Percentiles rank a stretch among this genome's conserved stretches.
Conservation (phyloP, 306 rosid species). For the Lathyrus tuberosus region DNA sequence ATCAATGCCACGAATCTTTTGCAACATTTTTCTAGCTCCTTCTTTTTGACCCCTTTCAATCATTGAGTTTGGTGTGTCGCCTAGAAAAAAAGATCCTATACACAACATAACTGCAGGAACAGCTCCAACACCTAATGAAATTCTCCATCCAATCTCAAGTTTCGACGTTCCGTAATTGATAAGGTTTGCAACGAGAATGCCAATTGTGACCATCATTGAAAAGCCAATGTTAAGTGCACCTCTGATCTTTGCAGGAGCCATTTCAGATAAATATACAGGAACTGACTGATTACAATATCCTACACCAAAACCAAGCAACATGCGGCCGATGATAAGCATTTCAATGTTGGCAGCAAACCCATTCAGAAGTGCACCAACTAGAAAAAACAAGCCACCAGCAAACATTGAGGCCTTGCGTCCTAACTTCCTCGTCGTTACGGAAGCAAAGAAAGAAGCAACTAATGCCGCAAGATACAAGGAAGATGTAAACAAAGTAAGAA, state of each 20-base stretch:
- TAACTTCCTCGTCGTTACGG: conserved; percentile 17
- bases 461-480: background rate
- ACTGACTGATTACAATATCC: conserved; percentile 39
- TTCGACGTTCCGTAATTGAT: background rate
- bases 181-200: conserved; percentile 23
- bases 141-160: background rate
- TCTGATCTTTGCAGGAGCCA: conserved; percentile 6
- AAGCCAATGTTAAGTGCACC: conserved; percentile 11
- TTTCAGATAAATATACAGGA: conserved; percentile 35
- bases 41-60: conserved; percentile 3
- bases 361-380: conserved; percentile 30
- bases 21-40: background rate
- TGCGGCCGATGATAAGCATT: background rate
- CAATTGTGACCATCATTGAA: background rate
- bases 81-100: conserved; percentile 1
- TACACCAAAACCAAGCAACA: conserved; percentile 23
- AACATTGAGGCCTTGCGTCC: conserved; percentile 37
- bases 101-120: background rate
- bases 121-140: conserved; percentile 1
- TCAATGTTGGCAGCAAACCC: conserved; percentile 20
- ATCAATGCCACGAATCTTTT: background rate
- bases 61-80: conserved; percentile 6
- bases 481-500: background rate
- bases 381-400: conserved; percentile 32
- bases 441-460: conserved; percentile 32